Base-by-base conservation (phyloP, 768 basidiomycete genomes). In the Suillus weaverae region DNA sequence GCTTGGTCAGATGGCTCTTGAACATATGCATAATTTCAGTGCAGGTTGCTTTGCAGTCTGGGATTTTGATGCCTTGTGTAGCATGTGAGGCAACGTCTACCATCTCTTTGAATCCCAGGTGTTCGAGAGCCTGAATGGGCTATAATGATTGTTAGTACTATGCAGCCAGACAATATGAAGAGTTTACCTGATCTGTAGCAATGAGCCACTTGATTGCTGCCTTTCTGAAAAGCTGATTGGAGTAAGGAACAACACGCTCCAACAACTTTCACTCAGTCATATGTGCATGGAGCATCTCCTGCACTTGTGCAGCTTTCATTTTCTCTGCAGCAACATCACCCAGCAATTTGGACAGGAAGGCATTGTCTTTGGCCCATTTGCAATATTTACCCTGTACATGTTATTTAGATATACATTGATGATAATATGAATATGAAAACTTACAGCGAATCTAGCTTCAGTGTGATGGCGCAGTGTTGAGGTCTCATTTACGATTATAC, bases 141-240 rank as follows among this genome's bases (percentile, higher is more conserved):
- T 63, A 36, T 71, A n/a, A n/a, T n/a, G n/a, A n/a, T n/a, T n/a
- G n/a, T n/a, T n/a, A n/a, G n/a, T n/a, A n/a, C n/a, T n/a, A n/a
- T n/a, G n/a, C n/a, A n/a, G n/a, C n/a, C n/a, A n/a, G n/a, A n/a
- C n/a, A n/a, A n/a, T n/a, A n/a, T n/a, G 64, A 57, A 80, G 81
- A 20, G 16, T 43, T 43, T 63, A 80, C 79, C 76, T 81, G 79
- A 67, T 81, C 73, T 14, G 78, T 81, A 14, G 69, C 68, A 26
- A 78, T 68, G 14, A 81, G 67, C 81, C 81, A 81, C 60, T 80
- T 69, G 32, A 76, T 67, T 8, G 77, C 78, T 44, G 43, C 43
- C 20, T 44, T 44, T 44, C 43, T 44, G 20, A 44, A 44, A 44
- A 20, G 18, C 1, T 73, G 74, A 43, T 80, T 69, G 1, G 73